Conservation (phyloP, 768 basidiomycete species). For the Naganishia vishniacii region DNA sequence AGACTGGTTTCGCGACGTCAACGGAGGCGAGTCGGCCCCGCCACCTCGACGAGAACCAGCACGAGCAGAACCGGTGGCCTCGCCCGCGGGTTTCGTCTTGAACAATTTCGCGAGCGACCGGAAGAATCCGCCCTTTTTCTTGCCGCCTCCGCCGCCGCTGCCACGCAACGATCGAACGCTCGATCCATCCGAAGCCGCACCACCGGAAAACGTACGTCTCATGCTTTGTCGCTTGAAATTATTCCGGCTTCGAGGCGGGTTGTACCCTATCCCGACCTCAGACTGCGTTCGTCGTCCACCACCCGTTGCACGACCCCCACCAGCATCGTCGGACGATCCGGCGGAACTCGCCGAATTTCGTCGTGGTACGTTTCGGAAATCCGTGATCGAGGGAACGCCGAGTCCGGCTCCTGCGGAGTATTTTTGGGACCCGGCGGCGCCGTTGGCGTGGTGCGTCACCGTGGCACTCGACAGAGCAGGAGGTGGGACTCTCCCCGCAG, state of each 20-base stretch:
- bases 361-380: slow-evolving; percentile 15
- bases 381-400: slow-evolving; percentile 28
- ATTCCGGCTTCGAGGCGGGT: slow-evolving; percentile 30
- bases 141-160: slow-evolving; percentile 11
- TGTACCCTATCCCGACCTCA: slow-evolving; percentile 43
- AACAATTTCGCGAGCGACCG: slow-evolving; percentile 39
- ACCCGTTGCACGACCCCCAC: background rate
- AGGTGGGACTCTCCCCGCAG: slow-evolving; percentile 19
- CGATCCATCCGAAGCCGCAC: slow-evolving; percentile 35
- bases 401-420: slow-evolving; percentile 1
- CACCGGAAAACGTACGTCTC: slow-evolving; percentile 36
- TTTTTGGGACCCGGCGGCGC: slow-evolving; percentile 1
- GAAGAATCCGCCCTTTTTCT: slow-evolving; percentile 48
- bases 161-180: slow-evolving; percentile 30
- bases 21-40: slow-evolving; percentile 43
- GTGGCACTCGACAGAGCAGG: background rate
- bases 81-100: slow-evolving; percentile 34
- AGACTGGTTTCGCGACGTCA: slow-evolving; percentile 28
- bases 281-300: slow-evolving; percentile 40
- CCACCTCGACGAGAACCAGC: slow-evolving; percentile 19
- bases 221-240: slow-evolving; percentile 31
- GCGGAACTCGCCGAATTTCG: slow-evolving; percentile 22
- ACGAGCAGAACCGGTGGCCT: slow-evolving; percentile 30
- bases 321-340: slow-evolving; percentile 17
- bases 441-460: background rate